A percentile compares a stretch with the other conserved stretches of the same genome.
phyloP scores from a whole-genome alignment of 305 asterid genomes.

The Fraxinus ornus region DNA sequence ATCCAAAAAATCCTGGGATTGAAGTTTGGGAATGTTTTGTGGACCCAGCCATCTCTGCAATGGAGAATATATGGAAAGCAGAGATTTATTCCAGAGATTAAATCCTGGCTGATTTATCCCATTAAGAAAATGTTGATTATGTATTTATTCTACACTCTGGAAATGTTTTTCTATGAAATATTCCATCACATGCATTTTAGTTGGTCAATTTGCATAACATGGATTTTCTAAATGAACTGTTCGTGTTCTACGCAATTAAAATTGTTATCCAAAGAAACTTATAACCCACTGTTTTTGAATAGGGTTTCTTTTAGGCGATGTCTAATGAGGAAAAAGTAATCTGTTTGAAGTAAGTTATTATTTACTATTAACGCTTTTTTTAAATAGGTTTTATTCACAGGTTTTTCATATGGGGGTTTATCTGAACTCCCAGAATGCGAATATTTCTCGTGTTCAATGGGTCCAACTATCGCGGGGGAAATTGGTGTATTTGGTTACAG shows the following conservation, averaged over 20 bases:
- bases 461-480: conserved; percentile 94
- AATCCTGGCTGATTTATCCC: neutral
- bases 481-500: conserved; percentile 94
- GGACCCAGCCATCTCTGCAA: neutral
- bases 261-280: conserved; percentile 10
- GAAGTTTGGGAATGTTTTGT: neutral
- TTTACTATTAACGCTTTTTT: conserved; percentile 45
- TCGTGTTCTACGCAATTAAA: neutral
- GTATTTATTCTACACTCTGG: neutral
- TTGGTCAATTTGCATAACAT: neutral
- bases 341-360: conserved; percentile 23
- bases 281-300: conserved; percentile 11
- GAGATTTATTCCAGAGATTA: neutral
- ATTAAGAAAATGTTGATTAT: neutral
- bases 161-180: neutral
- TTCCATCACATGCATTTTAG: neutral
- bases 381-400: conserved; percentile 87
- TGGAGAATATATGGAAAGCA: neutral
- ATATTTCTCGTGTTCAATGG: conserved; percentile 93
- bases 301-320: conserved; percentile 11
- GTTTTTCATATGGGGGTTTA: conserved; percentile 86
- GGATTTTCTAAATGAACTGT: neutral
- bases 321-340: conserved; percentile 11
- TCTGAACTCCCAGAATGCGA: conserved; percentile 91
- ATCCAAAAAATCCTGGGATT: neutral